phyloP scores from a whole-genome alignment of 2,329 filamentous ascomycete species.

The Geosmithia putterillii region DNA sequence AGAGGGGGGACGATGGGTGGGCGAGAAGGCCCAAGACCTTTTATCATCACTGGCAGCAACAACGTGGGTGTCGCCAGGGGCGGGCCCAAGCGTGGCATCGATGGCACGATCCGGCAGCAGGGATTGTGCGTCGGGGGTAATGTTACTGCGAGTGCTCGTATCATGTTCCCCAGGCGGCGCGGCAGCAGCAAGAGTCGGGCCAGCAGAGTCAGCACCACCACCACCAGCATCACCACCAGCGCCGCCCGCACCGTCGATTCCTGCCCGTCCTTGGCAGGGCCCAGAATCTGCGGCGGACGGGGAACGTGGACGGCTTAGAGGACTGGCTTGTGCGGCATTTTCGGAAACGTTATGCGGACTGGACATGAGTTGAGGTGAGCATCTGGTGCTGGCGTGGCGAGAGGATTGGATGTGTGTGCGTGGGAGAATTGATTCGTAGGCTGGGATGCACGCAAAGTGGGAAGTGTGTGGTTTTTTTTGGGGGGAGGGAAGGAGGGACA shows the following conservation, averaged over 20 bases:
- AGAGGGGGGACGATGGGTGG: conserved; percentile 29
- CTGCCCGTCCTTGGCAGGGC: background rate
- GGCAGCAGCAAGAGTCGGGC: background rate
- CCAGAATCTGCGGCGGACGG: conserved; percentile 4
- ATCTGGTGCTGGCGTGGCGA: conserved; percentile 25
- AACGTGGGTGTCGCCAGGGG: conserved; percentile 6
- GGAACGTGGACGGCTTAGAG: conserved; percentile 21
- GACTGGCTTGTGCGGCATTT: conserved; percentile 41
- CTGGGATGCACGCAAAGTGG: too few relatives aligned
- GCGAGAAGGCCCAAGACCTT: conserved; percentile 27
- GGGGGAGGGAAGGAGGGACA: background rate
- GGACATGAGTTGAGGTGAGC: conserved; percentile 49
- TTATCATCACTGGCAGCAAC: conserved; percentile 19
- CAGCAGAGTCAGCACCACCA: background rate
- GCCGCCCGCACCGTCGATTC: conserved; percentile 1
- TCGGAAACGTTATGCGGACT: conserved; percentile 34
- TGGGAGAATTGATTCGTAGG: conserved; percentile 17
- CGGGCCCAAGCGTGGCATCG: conserved; percentile 1
- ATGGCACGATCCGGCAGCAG: conserved; percentile 5
- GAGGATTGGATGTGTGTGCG: conserved; percentile 8
- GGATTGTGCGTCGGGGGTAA: background rate
- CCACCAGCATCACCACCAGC: background rate
- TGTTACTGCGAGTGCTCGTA: background rate
- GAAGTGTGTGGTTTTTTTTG: too few relatives aligned
- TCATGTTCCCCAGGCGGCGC: too few relatives aligned